Base-by-base conservation (phyloP, 169 alveolate species). In the Eimeria mitis region DNA sequence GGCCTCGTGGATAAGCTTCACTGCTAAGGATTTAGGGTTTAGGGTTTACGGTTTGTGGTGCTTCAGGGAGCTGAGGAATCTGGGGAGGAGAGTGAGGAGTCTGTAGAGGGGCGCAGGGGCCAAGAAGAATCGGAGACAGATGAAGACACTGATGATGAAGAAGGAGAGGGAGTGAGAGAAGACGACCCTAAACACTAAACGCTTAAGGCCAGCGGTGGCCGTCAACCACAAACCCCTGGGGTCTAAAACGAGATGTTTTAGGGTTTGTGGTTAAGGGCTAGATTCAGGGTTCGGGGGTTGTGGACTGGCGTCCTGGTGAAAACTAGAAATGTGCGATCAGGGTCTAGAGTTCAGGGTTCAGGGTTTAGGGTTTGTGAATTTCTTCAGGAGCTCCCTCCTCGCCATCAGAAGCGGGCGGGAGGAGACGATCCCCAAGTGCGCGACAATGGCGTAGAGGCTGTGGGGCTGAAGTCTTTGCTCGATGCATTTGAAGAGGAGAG, bases 401-500 rank as follows among this genome's bases (percentile, higher is more conserved):
- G 25, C 9, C 47, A 40, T 6, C 42, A n/a, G 47, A 19, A 31
- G 81, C 9, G 47, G 21, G 47, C 40, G 52, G 23, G 81, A 70
- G 81, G 44, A 40, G 81, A 70, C n/a, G 81, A 70, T 28, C 37
- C 37, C 42, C 7, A 16, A 6, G 31, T 6, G n/a, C n/a, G 37
- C n/a, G 14, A 16, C 76, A 9, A 16, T 7, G 76, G 76, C 31
- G 81, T 13, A 4, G 81, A n/a, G 23, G 81, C 44, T 40, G 81
- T 70, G 47, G 81, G 81, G 81, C 14, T 70, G 23, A 70, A 70
- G 47, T n/a, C 81, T 70, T 19, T 70, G 47, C 23, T 70, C 4
- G 44, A 70, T 70, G 81, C 81, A 4, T 70, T 70, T 70, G 81
- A 70, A n/a, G 81, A 70, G 44, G 81, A 70, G 25, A 70, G 81